Evolutionary conservation across 768 basidiomycete species (phyloP), one percentile per base, ranked within the genome.

Genomic region (Trichaptum fuscoviolaceum): DNA sequence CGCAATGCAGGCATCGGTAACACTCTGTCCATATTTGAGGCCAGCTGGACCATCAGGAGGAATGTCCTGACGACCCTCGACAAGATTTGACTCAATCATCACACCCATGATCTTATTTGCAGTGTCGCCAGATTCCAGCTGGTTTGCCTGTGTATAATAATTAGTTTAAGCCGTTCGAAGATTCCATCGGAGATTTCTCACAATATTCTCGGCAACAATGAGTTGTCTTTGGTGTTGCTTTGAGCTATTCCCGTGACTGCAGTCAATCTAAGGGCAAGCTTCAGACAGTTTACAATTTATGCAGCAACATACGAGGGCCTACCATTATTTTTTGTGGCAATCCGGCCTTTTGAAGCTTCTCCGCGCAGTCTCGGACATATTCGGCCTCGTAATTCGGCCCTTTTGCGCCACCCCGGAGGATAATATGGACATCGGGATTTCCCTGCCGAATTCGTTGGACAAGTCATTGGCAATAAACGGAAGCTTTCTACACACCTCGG

Each of bases 11-110:
- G 90, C 91, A 77, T 95, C 93, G 25, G 95, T 95, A 7, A 96
- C 91, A 8, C 90, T 91, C 74, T 90, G 88, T 27, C 95, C 95
- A 72, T 93, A 94, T 72, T 83, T 88, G 60, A 96, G 79, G 12
- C 85, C 89, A 7, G 83, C 77, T 0, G 89, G 88, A 2, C 94
- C 95, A 12, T 83, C 81, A 0, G 84, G 73, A 3, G 93, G 88
- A 67, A 96, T 90, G 71, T 93, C 88, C 77, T 96, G 93, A 63
- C 93, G 87, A 27, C 95, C 93, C 75, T 92, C 93, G 8, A 88
- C 82, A 63, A 98, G 82, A 75, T 96, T 96, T 58, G 91, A 93
- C 78, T 98, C 96, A 65, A 99, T 83, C 96, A 98, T 99, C 65
- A 95, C 92, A 60, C 94, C 95, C 85, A 93, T 89, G 71, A 96